Base-by-base conservation (phyloP, 345 rosid genomes). In the Theobroma cacao region DNA sequence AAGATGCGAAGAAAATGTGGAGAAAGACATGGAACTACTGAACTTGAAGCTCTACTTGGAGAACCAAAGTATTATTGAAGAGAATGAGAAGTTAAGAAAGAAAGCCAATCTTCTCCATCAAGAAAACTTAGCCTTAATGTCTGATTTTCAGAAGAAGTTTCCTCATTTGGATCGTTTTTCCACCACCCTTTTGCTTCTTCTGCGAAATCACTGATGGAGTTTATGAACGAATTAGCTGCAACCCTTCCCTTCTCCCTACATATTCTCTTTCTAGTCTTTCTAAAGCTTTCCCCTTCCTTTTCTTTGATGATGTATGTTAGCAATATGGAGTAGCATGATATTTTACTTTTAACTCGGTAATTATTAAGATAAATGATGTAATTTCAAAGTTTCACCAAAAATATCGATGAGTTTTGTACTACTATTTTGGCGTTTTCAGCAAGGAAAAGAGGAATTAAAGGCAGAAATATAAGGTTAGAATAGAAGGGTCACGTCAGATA, bases 1-100 rank as follows among this genome's bases (percentile, higher is more conserved):
- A 79, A 73, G 80, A 17, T 33, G 60, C 24, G 85, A 78, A 41
- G 80, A 69, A 53, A 80, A 75, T 68, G 75, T 28, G 78, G 83
- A 76, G 55, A 80, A 60, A 52, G 85, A 89, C 34, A 86, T 88
- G 88, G 84, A 89, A 63, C 80, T 84, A 28, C 78, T 69, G 89
- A 91, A 91, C 85, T 77, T 87, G 84, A 87, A 85, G 89, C 86
- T 91, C 53, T 91, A 85, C 65, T 75, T 90, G 82, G 89, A 86
- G 85, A 92, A 92, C 80, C 83, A 72, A 67, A 85, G 83, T 30
- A 92, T 92, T n/a, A 79, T 86, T 13, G 88, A 90, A 77, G 92
- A 86, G 86, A 91, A 92, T 20, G 86, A 88, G 81, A 89, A 85
- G 86, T 78, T 89, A 45, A 84, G 91, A 83, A 82, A 82, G 87